Conservation (phyloP, 768 basidiomycete species). For the Lactarius akahatsu region DNA sequence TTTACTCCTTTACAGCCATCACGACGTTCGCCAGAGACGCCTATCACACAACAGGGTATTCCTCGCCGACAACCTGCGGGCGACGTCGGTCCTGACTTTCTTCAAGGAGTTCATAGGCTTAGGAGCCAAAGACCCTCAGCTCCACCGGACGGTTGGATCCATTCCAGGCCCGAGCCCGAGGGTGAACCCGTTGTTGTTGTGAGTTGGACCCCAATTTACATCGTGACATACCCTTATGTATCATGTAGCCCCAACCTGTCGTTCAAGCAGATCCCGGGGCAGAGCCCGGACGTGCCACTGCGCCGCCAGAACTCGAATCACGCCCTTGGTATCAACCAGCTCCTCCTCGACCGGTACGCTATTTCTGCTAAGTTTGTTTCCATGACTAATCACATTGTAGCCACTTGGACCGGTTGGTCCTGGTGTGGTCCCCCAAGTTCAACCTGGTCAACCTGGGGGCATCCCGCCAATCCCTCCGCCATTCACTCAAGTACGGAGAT, state of each 20-base stretch:
- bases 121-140: background rate
- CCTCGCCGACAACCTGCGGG: background rate
- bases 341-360: conserved; percentile 5
- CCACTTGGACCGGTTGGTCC: background rate
- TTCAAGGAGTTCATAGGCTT: background rate
- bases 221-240: background rate
- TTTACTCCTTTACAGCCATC: background rate
- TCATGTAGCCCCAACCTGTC: conserved; percentile 7
- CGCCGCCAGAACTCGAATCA: conserved; percentile 3
- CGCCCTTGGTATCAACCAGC: conserved; percentile 6
- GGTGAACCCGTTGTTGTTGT: conserved; percentile 3
- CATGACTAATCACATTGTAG: conserved; percentile 10
- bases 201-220: background rate
- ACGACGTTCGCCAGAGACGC: background rate
- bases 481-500: conserved; percentile 30
- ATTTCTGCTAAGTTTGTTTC: background rate
- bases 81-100: conserved; percentile 6
- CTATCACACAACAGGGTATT: background rate
- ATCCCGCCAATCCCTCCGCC: conserved; percentile 19
- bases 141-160: conserved; percentile 1
- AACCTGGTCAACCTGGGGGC: background rate
- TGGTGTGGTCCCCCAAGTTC: background rate
- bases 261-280: background rate
- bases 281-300: conserved; percentile 9
- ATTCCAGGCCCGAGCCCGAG: background rate